Percentiles rank a stretch among this genome's conserved stretches.
These are phyloP conservation scores for Pisolithus microcarpus DNA, from an alignment of 768 basidiomycete species.

Conservation along the genomic window DNA sequence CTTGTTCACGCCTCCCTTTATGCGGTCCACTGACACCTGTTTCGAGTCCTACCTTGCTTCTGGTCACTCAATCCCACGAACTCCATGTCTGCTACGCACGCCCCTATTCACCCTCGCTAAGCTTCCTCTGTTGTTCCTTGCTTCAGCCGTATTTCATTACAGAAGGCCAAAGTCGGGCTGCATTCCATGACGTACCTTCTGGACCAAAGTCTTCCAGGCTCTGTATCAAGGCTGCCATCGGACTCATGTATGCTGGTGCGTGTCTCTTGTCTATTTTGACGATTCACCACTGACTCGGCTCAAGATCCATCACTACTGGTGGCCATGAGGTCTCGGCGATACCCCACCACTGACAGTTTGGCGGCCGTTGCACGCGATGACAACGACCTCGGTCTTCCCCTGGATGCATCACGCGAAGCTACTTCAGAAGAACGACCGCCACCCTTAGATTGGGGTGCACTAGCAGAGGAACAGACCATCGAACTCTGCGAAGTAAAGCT, in stretches of 20 bases:
- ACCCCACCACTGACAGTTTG: slow-evolving; percentile 33
- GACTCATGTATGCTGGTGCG: slow-evolving; percentile 52
- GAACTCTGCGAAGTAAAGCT: slow-evolving; percentile 57
- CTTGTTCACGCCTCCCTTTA: slow-evolving; percentile 47
- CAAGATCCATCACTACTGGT: slow-evolving; percentile 53
- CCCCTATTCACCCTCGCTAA: slow-evolving; percentile 36
- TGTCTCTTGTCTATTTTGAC: not conserved
- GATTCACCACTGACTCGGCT: not conserved
- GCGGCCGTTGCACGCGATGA: slow-evolving; percentile 25
- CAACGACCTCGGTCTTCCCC: slow-evolving; percentile 34
- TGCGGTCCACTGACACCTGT: slow-evolving; percentile 52
- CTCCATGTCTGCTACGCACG: slow-evolving; percentile 50
- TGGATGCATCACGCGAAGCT: slow-evolving; percentile 16
- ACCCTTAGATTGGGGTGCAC: slow-evolving; percentile 41
- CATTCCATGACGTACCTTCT: slow-evolving; percentile 22
- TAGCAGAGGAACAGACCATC: slow-evolving; percentile 54
- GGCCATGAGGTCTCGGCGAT: slow-evolving; percentile 52
- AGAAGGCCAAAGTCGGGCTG: slow-evolving; percentile 29
- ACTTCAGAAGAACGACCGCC: slow-evolving; percentile 18
- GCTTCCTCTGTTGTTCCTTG: slow-evolving; percentile 44
- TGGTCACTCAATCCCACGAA: slow-evolving; percentile 59
- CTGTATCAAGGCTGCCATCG: slow-evolving; percentile 55
- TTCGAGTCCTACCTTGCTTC: slow-evolving; percentile 47
- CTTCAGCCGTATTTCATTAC: slow-evolving; percentile 30
- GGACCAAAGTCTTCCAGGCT: slow-evolving; percentile 35